Percentiles rank a stretch among this genome's conserved stretches.
Evolutionary conservation across 2,329 filamentous ascomycete species (phyloP).

Genomic region (Pyrenochaeta sp.): DNA sequence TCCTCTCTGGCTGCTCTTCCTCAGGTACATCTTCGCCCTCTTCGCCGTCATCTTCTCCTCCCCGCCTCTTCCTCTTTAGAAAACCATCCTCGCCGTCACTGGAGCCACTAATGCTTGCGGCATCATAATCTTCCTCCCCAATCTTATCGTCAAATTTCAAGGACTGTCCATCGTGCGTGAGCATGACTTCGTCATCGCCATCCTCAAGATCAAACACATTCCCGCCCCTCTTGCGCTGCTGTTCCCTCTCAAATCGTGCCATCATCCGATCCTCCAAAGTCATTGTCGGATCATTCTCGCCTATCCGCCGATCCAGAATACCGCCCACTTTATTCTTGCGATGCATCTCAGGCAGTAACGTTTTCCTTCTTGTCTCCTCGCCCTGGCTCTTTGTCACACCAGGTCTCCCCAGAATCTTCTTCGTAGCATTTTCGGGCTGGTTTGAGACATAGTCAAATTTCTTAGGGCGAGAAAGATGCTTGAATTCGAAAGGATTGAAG

Average conservation of each 20-base stretch:
- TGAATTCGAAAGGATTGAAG: slow-evolving; percentile 98
- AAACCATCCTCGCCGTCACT: slow-evolving; percentile 52
- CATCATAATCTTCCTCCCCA: slow-evolving; percentile 77
- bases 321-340: slow-evolving; percentile 89
- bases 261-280: slow-evolving; percentile 91
- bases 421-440: slow-evolving; percentile 60
- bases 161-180: slow-evolving; percentile 86
- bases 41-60: slow-evolving; percentile 60
- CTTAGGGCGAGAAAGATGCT: slow-evolving; percentile 75
- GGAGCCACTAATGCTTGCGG: slow-evolving; percentile 70
- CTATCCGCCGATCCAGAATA: slow-evolving; percentile 90
- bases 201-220: slow-evolving; percentile 93
- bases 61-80: slow-evolving; percentile 53
- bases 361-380: slow-evolving; percentile 86
- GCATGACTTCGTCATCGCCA: slow-evolving; percentile 72
- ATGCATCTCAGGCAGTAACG: slow-evolving; percentile 89
- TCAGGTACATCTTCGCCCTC: slow-evolving; percentile 41
- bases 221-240: slow-evolving; percentile 79
- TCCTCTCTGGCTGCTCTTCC: slow-evolving; percentile 74
- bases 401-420: slow-evolving; percentile 73
- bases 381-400: slow-evolving; percentile 84
- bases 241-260: slow-evolving; percentile 89
- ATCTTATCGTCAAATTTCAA: slow-evolving; percentile 68
- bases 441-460: slow-evolving; percentile 87
- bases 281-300: slow-evolving; percentile 94